Conservation (phyloP, 2,329 filamentous ascomycete species). For the Laburnicola sp. region DNA sequence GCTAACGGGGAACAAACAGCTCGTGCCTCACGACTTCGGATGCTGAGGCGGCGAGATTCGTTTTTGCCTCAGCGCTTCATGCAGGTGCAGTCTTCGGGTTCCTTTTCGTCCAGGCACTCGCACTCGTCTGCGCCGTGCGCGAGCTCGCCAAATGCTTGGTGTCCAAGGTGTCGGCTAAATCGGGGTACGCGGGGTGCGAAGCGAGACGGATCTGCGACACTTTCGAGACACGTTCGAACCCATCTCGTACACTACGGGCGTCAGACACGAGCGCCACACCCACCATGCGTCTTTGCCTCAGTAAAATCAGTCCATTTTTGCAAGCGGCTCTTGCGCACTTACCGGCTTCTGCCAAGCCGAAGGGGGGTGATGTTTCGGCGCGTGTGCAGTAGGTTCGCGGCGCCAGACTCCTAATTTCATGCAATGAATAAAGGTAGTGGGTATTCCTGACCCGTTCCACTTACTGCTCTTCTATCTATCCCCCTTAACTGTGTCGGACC, state of each 20-base stretch:
- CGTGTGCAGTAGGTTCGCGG: conserved; percentile 28
- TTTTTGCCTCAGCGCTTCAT: conserved; percentile 28
- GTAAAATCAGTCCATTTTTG: conserved; percentile 37
- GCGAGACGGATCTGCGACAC: conserved; percentile 45
- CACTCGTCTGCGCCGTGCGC: conserved; percentile 20
- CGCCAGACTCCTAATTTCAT: conserved; percentile 43
- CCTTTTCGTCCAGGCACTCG: conserved; percentile 29
- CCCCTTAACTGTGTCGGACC: conserved; percentile 39
- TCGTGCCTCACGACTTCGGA: conserved; percentile 38
- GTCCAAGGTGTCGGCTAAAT: conserved; percentile 27
- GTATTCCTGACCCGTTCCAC: conserved; percentile 32
- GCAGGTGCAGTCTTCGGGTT: conserved; percentile 30
- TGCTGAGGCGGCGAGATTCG: conserved; percentile 32
- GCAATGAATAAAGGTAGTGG: conserved; percentile 42
- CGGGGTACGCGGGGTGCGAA: conserved; percentile 30
- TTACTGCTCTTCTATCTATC: conserved; percentile 28
- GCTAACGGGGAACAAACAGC: conserved; percentile 30
- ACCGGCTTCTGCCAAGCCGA: conserved; percentile 36
- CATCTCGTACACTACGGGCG: conserved; percentile 37
- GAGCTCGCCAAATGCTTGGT: conserved; percentile 22
- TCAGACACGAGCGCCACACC: conserved; percentile 29
- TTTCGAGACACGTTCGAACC: conserved; percentile 38
- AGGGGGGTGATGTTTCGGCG: conserved; percentile 45
- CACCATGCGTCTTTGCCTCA: conserved; percentile 22
- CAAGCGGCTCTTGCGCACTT: conserved; percentile 29